phyloP scores from a whole-genome alignment of 345 rosid genomes.

The Eucalyptus grandis region DNA sequence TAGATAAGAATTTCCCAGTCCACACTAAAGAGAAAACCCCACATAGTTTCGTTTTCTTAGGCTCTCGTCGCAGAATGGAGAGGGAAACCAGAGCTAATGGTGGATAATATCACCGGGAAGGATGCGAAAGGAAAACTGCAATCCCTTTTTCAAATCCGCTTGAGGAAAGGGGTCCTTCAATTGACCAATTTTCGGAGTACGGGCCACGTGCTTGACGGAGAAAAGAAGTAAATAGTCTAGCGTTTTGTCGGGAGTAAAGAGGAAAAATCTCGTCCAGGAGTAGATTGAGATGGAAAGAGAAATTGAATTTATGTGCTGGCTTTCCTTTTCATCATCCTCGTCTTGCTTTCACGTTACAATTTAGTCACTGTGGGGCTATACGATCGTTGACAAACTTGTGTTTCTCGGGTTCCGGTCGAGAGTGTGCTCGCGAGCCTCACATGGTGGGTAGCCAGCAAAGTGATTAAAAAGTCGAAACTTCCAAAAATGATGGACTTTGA shows the following conservation, averaged over 20 bases:
- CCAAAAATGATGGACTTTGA: neutral
- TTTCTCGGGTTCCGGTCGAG: neutral
- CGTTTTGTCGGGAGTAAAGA: neutral
- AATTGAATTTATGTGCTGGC: neutral
- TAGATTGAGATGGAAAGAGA: neutral
- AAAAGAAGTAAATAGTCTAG: neutral
- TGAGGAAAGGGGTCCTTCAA: neutral
- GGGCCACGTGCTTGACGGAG: neutral
- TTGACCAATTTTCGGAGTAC: neutral
- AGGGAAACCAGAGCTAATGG: no score
- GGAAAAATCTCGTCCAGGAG: neutral
- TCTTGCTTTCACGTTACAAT: neutral
- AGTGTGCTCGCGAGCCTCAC: neutral
- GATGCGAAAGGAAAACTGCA: neutral
- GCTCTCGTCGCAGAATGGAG: no score
- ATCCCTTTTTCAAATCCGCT: neutral
- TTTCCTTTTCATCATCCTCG: neutral
- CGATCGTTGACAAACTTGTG: neutral
- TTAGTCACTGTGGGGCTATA: neutral
- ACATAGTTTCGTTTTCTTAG: no score
- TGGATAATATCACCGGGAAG: no score
- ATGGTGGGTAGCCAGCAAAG: neutral
- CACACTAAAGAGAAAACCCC: no score
- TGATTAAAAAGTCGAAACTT: neutral
- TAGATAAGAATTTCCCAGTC: no score